Conservation (phyloP, 2,329 filamentous ascomycete genomes). For the Hymenoscyphus scutula region DNA sequence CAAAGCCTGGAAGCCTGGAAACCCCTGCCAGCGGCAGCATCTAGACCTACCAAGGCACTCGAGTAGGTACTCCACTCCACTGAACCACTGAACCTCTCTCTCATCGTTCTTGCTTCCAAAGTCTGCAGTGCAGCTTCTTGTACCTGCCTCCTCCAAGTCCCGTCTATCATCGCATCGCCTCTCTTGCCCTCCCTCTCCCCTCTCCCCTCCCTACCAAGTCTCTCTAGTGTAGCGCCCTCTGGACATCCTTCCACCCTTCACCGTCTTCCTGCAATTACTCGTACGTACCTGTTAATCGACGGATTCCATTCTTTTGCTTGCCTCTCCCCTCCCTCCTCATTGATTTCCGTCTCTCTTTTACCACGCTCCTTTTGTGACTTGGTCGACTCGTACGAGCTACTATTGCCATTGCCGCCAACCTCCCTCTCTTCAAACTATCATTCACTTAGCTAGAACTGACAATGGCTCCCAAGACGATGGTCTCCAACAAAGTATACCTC, state of each 20-base stretch:
- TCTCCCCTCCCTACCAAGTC: background rate
- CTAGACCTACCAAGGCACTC: background rate
- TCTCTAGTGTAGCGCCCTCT: background rate
- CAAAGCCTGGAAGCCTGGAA: background rate
- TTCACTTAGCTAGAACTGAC: slow-evolving; percentile 6
- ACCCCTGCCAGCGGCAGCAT: background rate
- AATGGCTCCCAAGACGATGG: slow-evolving; percentile 61
- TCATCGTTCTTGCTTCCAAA: slow-evolving; percentile 1
- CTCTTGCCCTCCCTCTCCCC: background rate
- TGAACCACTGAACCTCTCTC: too few species aligned
- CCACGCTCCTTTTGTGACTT: background rate
- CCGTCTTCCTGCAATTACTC: slow-evolving; percentile 5
- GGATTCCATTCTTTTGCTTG: background rate
- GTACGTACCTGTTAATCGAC: slow-evolving; percentile 12
- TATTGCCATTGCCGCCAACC: background rate
- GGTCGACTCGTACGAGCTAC: background rate
- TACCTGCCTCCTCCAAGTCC: background rate
- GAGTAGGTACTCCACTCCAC: too few species aligned
- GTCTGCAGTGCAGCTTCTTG: background rate
- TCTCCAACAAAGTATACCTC: slow-evolving; percentile 74
- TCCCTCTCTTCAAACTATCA: background rate
- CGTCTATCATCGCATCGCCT: too few species aligned
- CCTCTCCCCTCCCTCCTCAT: background rate
- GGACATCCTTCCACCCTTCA: slow-evolving; percentile 1
- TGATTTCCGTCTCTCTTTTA: slow-evolving; percentile 1